Conservation (phyloP, 2,329 filamentous ascomycete species). For the Pseudogymnoascus sp. region DNA sequence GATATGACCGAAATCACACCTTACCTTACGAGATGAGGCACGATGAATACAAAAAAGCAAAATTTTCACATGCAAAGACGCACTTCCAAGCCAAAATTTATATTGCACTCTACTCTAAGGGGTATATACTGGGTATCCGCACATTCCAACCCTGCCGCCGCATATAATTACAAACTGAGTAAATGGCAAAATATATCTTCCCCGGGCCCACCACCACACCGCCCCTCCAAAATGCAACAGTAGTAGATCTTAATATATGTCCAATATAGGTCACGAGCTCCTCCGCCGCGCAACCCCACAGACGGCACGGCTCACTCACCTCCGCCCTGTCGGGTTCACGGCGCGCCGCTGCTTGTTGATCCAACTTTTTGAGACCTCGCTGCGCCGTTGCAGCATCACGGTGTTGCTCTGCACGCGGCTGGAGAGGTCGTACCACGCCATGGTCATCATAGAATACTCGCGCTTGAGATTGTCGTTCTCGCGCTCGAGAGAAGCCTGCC, state of each 20-base stretch:
- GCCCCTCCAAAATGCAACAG: neutral
- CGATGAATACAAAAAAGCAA: neutral
- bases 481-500: neutral
- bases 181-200: conserved; percentile 6
- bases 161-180: conserved; percentile 6
- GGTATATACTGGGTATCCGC: conserved; percentile 5
- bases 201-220: neutral
- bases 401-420: conserved; percentile 74
- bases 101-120: conserved; percentile 4
- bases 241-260: neutral
- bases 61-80: conserved; percentile 1
- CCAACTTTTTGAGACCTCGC: conserved; percentile 72
- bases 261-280: neutral
- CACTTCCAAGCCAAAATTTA: neutral
- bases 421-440: conserved; percentile 80
- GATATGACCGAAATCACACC: neutral
- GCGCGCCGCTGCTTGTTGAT: conserved; percentile 71
- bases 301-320: conserved; percentile 14
- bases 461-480: conserved; percentile 53
- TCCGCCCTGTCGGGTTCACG: conserved; percentile 40
- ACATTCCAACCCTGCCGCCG: neutral
- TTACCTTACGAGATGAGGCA: neutral
- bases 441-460: conserved; percentile 69
- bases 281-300: neutral
- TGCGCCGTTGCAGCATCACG: conserved; percentile 65